phyloP scores from a whole-genome alignment of 2,329 filamentous ascomycete species.

The Xylariaceae sp. region DNA sequence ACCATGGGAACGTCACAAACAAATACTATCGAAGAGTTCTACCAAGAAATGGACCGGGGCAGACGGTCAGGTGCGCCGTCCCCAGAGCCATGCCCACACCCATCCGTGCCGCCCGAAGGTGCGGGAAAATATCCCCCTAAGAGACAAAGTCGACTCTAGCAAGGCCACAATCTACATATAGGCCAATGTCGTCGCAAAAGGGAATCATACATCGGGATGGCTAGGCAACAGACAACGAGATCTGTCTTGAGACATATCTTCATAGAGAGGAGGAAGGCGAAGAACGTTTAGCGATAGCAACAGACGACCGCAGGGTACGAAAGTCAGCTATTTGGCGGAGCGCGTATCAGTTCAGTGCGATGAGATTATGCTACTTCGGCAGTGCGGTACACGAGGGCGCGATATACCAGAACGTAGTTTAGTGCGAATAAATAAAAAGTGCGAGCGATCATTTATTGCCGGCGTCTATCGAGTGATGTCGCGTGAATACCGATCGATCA shows the following conservation, averaged over 20 bases:
- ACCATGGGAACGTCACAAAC: not conserved
- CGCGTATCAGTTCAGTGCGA: too few relatives aligned
- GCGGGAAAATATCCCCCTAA: not conserved
- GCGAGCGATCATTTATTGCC: not conserved
- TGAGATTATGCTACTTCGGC: not conserved
- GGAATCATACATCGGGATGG: too few relatives aligned
- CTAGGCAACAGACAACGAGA: too few relatives aligned
- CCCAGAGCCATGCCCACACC: constrained; percentile 25
- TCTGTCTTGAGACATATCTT: too few relatives aligned
- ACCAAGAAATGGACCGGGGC: constrained; percentile 16
- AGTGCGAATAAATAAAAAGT: not conserved
- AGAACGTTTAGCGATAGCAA: not conserved
- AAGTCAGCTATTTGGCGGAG: not conserved
- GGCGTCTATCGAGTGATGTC: not conserved
- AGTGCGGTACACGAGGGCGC: not conserved
- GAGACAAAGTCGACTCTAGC: not conserved
- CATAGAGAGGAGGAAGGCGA: not conserved
- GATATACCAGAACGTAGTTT: not conserved
- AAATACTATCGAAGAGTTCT: not conserved
- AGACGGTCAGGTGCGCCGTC: constrained; percentile 29
- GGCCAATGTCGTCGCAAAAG: too few relatives aligned
- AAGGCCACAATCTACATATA: too few relatives aligned
- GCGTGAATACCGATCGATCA: too few relatives aligned
- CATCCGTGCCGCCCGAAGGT: constrained; percentile 7
- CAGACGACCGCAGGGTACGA: not conserved